phyloP scores from a whole-genome alignment of 2,329 filamentous ascomycete species.

The Chaetomium strumarium region DNA sequence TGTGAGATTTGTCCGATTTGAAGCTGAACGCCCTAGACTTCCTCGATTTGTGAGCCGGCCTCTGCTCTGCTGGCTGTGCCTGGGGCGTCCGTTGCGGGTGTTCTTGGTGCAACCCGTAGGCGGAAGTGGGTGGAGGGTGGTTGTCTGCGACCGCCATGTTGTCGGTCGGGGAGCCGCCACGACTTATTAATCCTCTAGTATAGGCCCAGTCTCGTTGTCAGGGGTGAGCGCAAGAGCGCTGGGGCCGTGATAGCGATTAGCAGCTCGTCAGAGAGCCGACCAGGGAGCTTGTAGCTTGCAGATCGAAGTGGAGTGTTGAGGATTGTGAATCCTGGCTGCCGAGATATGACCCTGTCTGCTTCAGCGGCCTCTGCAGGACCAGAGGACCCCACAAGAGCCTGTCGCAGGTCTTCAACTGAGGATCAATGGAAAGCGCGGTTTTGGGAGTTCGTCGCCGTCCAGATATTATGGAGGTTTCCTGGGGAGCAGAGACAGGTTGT shows the following conservation, averaged over 20 bases:
- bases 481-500: background rate
- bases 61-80: conserved; percentile 23
- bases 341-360: conserved; percentile 14
- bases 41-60: conserved; percentile 19
- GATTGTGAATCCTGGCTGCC: background rate
- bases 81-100: conserved; percentile 24
- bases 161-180: conserved; percentile 15
- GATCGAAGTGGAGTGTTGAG: conserved; percentile 7
- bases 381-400: conserved; percentile 12
- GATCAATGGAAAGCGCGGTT: conserved; percentile 26
- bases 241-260: background rate
- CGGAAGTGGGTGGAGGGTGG: conserved; percentile 29
- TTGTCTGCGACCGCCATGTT: conserved; percentile 32
- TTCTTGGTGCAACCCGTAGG: conserved; percentile 24
- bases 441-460: conserved; percentile 23
- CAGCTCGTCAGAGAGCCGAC: background rate
- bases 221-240: conserved; percentile 11
- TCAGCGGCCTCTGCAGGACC: conserved; percentile 10
- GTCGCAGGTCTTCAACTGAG: conserved; percentile 16
- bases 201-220: conserved; percentile 5
- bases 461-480: background rate
- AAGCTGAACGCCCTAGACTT: conserved; percentile 54
- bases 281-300: background rate
- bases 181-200: conserved; percentile 17
- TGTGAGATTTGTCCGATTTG: conserved; percentile 52